These are phyloP conservation scores for Ogataea hybrid DNA, from an alignment of 1,139 yeast genomes.

Conservation along the genomic window DNA sequence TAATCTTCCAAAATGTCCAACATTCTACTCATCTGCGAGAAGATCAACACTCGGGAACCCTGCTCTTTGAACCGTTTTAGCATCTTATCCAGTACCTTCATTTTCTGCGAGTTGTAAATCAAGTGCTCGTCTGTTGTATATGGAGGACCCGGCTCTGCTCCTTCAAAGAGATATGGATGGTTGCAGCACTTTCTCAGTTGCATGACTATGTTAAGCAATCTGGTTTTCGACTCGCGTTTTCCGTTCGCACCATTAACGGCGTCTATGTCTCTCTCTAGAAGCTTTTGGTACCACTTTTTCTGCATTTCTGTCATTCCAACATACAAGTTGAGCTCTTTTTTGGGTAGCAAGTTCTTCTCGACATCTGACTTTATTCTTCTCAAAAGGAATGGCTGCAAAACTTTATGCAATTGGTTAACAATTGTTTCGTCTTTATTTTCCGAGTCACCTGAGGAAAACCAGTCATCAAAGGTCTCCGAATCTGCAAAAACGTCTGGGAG, in stretches of 20 bases:
- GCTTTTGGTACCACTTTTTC: constrained; percentile 69
- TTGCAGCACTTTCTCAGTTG: constrained; percentile 81
- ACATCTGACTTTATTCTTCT: constrained; percentile 79
- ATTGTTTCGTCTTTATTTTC: constrained; percentile 46
- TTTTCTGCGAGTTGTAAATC: constrained; percentile 67
- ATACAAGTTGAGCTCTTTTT: constrained; percentile 69
- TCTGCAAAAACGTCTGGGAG: constrained; percentile 79
- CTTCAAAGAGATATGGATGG: constrained; percentile 80
- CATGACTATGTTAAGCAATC: constrained; percentile 77
- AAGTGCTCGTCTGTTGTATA: constrained; percentile 81
- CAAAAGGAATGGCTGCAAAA: constrained; percentile 70
- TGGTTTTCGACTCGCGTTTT: constrained; percentile 70
- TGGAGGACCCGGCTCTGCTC: constrained; percentile 89
- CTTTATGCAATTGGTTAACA: constrained; percentile 86
- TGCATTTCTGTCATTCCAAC: constrained; percentile 79
- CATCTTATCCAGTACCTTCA: constrained; percentile 68
- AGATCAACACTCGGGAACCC: constrained; percentile 74
- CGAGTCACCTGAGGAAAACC: constrained; percentile 49
- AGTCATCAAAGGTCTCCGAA: constrained; percentile 68
- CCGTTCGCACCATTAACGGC: constrained; percentile 82
- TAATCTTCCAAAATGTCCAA: constrained; percentile 79
- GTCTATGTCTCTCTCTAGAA: constrained; percentile 76
- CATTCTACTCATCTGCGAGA: constrained; percentile 81
- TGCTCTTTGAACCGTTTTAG: constrained; percentile 60
- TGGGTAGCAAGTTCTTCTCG: constrained; percentile 73